Percentiles rank a stretch among this genome's conserved stretches.
These are phyloP conservation scores for Oryza coarctata DNA, from an alignment of 176 grass and related monocot species.

Conservation along the genomic window DNA sequence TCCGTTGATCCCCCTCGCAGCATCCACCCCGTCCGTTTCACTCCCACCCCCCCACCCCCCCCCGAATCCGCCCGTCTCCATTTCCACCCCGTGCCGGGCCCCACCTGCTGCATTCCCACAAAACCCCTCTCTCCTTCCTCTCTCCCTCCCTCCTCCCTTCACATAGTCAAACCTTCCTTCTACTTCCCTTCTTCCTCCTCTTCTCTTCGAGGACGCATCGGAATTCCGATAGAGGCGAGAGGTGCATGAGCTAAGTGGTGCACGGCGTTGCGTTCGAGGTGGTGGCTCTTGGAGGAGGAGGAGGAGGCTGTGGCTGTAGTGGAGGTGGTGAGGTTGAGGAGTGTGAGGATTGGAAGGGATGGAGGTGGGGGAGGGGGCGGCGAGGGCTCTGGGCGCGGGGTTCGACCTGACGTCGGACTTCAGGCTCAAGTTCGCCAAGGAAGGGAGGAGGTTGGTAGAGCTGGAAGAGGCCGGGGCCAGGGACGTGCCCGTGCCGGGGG, in stretches of 20 bases:
- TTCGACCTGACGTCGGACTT: slow-evolving; percentile 91
- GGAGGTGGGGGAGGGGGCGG: slow-evolving; percentile 54
- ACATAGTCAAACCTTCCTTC: slow-evolving; percentile 48
- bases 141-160: background rate
- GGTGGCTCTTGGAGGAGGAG: background rate
- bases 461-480: slow-evolving; percentile 57
- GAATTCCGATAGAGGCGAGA: background rate
- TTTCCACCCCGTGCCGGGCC: slow-evolving; percentile 9
- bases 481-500: slow-evolving; percentile 77
- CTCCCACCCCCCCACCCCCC: too few relatives aligned
- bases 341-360: background rate
- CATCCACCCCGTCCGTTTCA: background rate
- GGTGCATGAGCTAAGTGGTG: background rate
- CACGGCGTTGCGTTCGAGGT: background rate
- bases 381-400: slow-evolving; percentile 67
- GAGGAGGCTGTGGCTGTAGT: slow-evolving; percentile 17
- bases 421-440: slow-evolving; percentile 84
- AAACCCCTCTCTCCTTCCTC: background rate
- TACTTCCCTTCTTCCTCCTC: background rate
- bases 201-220: background rate
- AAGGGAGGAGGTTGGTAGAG: slow-evolving; percentile 58
- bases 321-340: background rate
- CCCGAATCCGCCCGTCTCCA: background rate
- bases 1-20: background rate
- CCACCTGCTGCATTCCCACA: slow-evolving; percentile 32